Evolutionary conservation across 1,139 yeast genomes (phyloP), one percentile per base, ranked within the genome.

Genomic region (Geotrichum histeridarum): DNA sequence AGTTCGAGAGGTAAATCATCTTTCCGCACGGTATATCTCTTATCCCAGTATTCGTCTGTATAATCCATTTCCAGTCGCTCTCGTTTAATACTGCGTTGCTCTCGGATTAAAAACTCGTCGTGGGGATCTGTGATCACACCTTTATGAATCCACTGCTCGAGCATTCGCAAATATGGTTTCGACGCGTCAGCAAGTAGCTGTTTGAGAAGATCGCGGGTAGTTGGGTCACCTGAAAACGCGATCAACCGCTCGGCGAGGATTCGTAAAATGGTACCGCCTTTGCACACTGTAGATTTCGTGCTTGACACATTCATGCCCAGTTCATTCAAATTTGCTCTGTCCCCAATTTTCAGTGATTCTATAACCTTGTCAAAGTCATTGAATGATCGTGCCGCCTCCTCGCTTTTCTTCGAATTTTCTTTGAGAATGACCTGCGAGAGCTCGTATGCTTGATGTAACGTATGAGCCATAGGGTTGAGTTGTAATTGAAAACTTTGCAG

Each of bases 41-140:
- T 88, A 54, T 86, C 87, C 98, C 98, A 93, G 64, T 86, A 84
- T 57, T 84, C 83, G 61, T 90, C 96, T 57, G 82, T 65, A 42
- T 66, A 69, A 50, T 72, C 73, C 42, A 63, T 77, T 59, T 79
- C 78, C 17, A 78, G 68, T 50, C 76, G 74, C 58, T 78, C 77
- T 7, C 77, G 63, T 27, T 72, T 73, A 31, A 72, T 65, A 45
- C 64, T 63, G 30, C 61, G 57, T 42, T 67, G 64, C 48, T 70
- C 74, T 39, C 82, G 77, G 11, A 93, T 80, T 66, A 91, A 71
- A 66, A 94, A 94, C 68, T 94, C 99, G 47, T 84, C 83, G 63
- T 81, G 82, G 0, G 89, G 90, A 63, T 94, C 99, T 59, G 80
- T 78, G 8, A 93, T 76, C 3, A 76, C 74, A 0, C 99, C 99